Evolutionary conservation across 1,139 yeast genomes (phyloP).

Genomic region (Arxiozyma heterogenica): DNA sequence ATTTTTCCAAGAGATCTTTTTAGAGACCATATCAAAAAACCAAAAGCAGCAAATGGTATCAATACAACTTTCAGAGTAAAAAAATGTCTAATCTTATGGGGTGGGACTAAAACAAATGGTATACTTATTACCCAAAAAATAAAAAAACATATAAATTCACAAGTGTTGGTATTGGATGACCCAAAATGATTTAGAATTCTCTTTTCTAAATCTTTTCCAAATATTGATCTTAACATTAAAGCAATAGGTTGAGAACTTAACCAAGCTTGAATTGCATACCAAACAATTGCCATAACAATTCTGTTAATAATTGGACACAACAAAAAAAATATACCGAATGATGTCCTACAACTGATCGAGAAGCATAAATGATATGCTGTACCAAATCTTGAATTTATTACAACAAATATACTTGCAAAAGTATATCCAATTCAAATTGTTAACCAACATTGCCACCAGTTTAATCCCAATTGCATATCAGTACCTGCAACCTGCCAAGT

Average conservation of each 20-base stretch:
- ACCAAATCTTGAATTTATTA: constrained; percentile 61
- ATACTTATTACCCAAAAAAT: constrained; percentile 67
- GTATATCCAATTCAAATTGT: constrained; percentile 71
- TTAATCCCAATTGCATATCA: constrained; percentile 62
- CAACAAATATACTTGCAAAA: constrained; percentile 53
- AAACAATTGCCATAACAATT: constrained; percentile 72
- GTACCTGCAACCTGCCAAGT: constrained; percentile 90
- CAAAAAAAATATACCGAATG: constrained; percentile 73
- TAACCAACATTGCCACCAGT: constrained; percentile 88
- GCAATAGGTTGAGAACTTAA: constrained; percentile 77
- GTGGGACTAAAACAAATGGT: constrained; percentile 74
- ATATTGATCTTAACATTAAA: constrained; percentile 58
- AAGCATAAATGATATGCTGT: constrained; percentile 66
- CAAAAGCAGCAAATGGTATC: constrained; percentile 74
- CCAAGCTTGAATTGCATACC: constrained; percentile 80
- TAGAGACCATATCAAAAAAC: constrained; percentile 71
- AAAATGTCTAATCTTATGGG: constrained; percentile 70
- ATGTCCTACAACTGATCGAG: constrained; percentile 63
- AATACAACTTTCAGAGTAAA: constrained; percentile 70
- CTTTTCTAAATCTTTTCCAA: constrained; percentile 48
- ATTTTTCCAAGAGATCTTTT: constrained; percentile 37
- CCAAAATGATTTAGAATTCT: constrained; percentile 46
- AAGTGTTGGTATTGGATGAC: constrained; percentile 52
- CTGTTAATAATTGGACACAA: constrained; percentile 74
- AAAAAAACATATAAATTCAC: constrained; percentile 63